Evolutionary conservation across 2,329 filamentous ascomycete species (phyloP).

Genomic region (Cladosporium phlei): DNA sequence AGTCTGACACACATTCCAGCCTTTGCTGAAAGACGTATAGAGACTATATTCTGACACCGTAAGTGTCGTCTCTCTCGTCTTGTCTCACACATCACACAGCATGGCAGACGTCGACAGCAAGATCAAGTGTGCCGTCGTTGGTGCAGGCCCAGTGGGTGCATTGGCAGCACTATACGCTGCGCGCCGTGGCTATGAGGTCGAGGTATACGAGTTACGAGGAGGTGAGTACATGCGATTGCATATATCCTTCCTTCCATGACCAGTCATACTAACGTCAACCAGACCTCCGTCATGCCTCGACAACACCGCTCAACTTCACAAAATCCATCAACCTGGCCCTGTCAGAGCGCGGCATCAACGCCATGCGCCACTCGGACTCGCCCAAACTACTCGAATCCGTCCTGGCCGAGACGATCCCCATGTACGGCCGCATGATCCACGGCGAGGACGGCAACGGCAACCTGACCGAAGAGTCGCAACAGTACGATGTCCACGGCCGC

Average conservation of each 20-base stretch:
- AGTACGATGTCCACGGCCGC: conserved; percentile 83
- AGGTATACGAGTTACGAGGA: conserved; percentile 87
- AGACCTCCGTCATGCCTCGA: conserved; percentile 84
- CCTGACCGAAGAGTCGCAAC: conserved; percentile 73
- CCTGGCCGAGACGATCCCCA: conserved; percentile 75
- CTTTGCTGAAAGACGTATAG: no score
- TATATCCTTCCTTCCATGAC: no score
- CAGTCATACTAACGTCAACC: conserved; percentile 4
- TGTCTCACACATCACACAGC: no score
- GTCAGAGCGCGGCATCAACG: conserved; percentile 88
- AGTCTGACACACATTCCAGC: no score
- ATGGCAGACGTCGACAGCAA: conserved; percentile 1
- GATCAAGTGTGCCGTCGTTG: conserved; percentile 62
- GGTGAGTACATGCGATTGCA: conserved; percentile 54
- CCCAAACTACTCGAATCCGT: conserved; percentile 67
- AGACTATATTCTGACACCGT: no score
- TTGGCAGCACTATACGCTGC: conserved; percentile 91
- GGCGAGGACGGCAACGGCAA: conserved; percentile 59
- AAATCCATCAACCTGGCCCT: conserved; percentile 98
- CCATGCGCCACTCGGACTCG: conserved; percentile 67
- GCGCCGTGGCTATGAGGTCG: conserved; percentile 78
- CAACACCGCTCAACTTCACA: conserved; percentile 85
- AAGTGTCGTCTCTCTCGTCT: no score
- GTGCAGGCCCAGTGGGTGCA: conserved; percentile 88
- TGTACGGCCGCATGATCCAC: conserved; percentile 97